Percentiles rank a stretch among this genome's conserved stretches.
phyloP scores from a whole-genome alignment of 192 early-diverging fungal genomes.

The Podila horticola region DNA sequence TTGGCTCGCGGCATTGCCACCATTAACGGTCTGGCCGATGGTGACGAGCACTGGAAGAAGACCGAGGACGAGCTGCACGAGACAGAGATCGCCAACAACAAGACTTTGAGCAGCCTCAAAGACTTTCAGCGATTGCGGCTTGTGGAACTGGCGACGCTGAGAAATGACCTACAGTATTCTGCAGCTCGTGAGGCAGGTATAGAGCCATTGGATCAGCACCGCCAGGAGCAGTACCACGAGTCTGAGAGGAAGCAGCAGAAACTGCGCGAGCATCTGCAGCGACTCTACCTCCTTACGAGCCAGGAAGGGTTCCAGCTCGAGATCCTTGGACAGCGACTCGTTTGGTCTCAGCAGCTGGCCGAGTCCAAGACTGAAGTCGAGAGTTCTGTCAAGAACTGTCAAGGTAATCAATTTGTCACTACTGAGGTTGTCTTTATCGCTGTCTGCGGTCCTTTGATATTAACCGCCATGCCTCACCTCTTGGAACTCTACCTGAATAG shows the following conservation, averaged over 20 bases:
- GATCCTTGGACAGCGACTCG: slow-evolving; percentile 41
- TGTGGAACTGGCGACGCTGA: slow-evolving; percentile 33
- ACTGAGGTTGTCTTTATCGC: not conserved
- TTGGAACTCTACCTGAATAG: not conserved
- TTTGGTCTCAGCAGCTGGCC: slow-evolving; percentile 41
- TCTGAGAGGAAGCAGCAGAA: slow-evolving; percentile 28
- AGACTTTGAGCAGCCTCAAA: slow-evolving; percentile 17
- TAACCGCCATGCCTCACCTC: not conserved
- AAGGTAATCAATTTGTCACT: slow-evolving; percentile 12
- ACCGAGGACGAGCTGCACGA: slow-evolving; percentile 44
- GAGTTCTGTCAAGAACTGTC: slow-evolving; percentile 8
- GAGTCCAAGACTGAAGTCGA: slow-evolving; percentile 21
- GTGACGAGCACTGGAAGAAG: slow-evolving; percentile 44
- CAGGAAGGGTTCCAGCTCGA: slow-evolving; percentile 46
- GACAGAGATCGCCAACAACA: slow-evolving; percentile 26
- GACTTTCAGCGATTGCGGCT: slow-evolving; percentile 35
- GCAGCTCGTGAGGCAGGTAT: slow-evolving; percentile 31
- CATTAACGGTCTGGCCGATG: slow-evolving; percentile 38
- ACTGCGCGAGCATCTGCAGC: slow-evolving; percentile 23
- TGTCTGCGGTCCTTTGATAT: not conserved
- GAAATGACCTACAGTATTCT: slow-evolving; percentile 32
- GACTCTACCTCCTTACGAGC: slow-evolving; percentile 13
- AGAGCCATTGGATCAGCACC: slow-evolving; percentile 36
- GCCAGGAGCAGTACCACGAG: slow-evolving; percentile 37
- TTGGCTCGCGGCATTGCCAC: slow-evolving; percentile 25